Evolutionary conservation across 305 asterid genomes (phyloP).

Genomic region (Rubia tinctorum): DNA sequence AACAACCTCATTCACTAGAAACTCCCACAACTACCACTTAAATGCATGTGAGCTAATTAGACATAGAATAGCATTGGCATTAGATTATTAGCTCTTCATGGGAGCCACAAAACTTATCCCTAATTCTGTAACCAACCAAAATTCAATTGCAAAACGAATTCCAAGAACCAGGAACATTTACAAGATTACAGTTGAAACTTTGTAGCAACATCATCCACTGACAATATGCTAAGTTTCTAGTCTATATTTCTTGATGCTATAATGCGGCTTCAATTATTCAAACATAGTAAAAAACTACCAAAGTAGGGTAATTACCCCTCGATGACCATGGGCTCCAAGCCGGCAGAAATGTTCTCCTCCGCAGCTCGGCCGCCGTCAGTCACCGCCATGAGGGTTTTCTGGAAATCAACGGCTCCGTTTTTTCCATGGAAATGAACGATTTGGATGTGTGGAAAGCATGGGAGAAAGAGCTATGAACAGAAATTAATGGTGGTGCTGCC

Average conservation of each 20-base stretch:
- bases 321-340: too few relatives aligned
- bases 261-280: background rate
- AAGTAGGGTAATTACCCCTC: too few relatives aligned
- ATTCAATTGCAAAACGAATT: background rate
- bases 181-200: background rate
- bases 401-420: too few relatives aligned
- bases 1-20: background rate
- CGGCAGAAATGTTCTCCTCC: too few relatives aligned
- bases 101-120: background rate
- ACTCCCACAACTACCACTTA: background rate
- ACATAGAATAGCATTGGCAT: background rate
- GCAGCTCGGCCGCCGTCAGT: too few relatives aligned
- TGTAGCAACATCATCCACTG: too few relatives aligned
- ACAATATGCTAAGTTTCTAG: background rate
- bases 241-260: background rate
- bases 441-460: too few relatives aligned
- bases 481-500: too few relatives aligned
- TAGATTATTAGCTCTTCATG: background rate
- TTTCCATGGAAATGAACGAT: too few relatives aligned
- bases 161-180: background rate
- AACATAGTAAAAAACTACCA: background rate
- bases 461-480: too few relatives aligned
- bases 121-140: background rate
- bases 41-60: background rate
- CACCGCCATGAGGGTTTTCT: too few relatives aligned